Conservation (phyloP, 2,329 filamentous ascomycete species). For the Fusarium scirpi region DNA sequence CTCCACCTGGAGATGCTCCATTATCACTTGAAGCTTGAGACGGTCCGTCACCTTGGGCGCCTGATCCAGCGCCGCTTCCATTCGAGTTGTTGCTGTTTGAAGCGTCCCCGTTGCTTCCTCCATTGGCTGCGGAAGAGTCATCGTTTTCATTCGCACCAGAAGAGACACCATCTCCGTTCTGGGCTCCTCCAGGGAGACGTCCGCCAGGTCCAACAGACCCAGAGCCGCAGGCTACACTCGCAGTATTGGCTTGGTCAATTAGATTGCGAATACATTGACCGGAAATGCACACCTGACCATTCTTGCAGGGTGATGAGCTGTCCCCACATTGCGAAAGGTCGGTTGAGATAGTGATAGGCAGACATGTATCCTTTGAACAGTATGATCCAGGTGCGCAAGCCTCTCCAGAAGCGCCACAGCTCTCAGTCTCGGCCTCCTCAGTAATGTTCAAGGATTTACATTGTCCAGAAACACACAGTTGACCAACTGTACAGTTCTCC, state of each 20-base stretch:
- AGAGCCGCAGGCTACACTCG: constrained; percentile 11
- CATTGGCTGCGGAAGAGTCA: background rate
- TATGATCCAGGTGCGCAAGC: constrained; percentile 20
- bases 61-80: background rate
- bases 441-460: constrained; percentile 27
- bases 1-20: background rate
- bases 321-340: constrained; percentile 24
- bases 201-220: constrained; percentile 28
- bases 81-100: background rate
- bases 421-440: background rate
- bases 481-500: constrained; percentile 23
- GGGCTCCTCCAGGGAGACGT: constrained; percentile 2
- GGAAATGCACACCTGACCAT: constrained; percentile 23
- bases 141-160: background rate
- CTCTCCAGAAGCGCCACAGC: constrained; percentile 12
- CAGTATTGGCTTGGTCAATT: background rate
- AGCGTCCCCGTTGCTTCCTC: background rate
- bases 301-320: constrained; percentile 14
- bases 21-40: background rate
- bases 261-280: constrained; percentile 26
- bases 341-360: constrained; percentile 19
- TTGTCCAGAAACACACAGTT: constrained; percentile 28
- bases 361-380: constrained; percentile 16
- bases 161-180: background rate
- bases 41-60: background rate